Percentiles rank a stretch among this genome's conserved stretches.
Evolutionary conservation across 2,329 filamentous ascomycete species (phyloP).

Genomic region (Calonectria ilicicola): DNA sequence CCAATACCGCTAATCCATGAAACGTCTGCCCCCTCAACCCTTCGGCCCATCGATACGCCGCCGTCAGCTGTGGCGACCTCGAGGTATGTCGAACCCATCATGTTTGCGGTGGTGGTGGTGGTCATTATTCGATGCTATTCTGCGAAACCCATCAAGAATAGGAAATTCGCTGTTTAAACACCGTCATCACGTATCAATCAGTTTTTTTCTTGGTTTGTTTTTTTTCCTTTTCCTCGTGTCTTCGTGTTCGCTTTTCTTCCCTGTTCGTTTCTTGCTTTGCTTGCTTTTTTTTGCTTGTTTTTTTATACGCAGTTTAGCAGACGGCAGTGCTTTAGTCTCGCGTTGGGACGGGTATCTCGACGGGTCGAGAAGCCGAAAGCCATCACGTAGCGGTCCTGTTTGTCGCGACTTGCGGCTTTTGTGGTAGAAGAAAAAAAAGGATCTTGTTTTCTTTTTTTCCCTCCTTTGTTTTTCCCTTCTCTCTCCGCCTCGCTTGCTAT

Average conservation of each 20-base stretch:
- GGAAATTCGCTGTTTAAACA: constrained; percentile 36
- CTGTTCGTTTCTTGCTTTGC: constrained; percentile 21
- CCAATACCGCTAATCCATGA: constrained; percentile 38
- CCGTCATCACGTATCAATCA: constrained; percentile 39
- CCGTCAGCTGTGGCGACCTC: constrained; percentile 32
- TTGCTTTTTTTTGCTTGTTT: not conserved
- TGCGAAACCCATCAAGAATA: constrained; percentile 41
- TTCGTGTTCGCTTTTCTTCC: constrained; percentile 6
- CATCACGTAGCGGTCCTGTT: constrained; percentile 37
- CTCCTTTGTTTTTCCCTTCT: not conserved
- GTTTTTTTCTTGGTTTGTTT: not conserved
- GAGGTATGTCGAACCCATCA: constrained; percentile 40
- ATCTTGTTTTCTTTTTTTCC: not conserved
- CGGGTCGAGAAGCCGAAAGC: constrained; percentile 40
- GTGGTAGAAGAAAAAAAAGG: not conserved
- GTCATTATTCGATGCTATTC: constrained; percentile 33
- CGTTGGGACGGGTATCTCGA: constrained; percentile 41
- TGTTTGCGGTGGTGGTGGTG: constrained; percentile 20
- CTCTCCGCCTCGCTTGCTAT: not conserved
- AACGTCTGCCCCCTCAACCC: constrained; percentile 26
- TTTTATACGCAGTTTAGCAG: constrained; percentile 41
- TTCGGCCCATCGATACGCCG: constrained; percentile 18
- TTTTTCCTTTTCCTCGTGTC: not conserved
- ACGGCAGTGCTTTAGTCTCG: constrained; percentile 43
- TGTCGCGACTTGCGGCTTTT: constrained; percentile 17